Base-by-base conservation (phyloP, 202 grass and related monocot species). In the Saccharum hybrid region DNA sequence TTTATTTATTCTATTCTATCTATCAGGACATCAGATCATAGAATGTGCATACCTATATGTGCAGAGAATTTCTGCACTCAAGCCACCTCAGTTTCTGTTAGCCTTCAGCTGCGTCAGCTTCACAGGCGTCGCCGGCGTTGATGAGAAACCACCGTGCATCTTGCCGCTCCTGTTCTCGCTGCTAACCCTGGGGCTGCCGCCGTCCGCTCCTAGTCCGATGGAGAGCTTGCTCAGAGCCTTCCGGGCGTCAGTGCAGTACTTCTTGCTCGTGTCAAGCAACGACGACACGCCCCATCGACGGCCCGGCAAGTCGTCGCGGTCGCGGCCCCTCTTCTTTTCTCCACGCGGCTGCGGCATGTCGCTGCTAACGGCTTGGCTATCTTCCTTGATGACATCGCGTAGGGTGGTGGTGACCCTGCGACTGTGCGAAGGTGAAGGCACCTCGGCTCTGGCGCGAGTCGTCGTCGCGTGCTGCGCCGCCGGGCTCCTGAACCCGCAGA, bases 181-280 rank as follows among this genome's bases (percentile, higher is more conserved):
- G 42, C 68, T 34, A 63, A 56, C 66, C 52, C 83, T 74, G 22
- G 78, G 77, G 54, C 22, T 76, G 42, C 52, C 37, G 16, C 80
- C 46, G 68, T 78, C 84, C 13, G 63, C 37, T 76, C 83, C 85
- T 16, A 78, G 10, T 3, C 81, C 86, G 49, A 86, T 84, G 59
- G 88, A 78, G 14, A 94, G 85, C 86, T 88, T 92, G 80, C 80
- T 97, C 66, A 92, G 71, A 62, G 78, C 87, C 40, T 89, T 82
- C 67, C 88, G 81, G 2, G 85, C 91, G 28, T 82, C 80, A 1
- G 71, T 92, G 74, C 90, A 89, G 74, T 83, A 85, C 88, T 80
- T 81, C 81, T 94, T 98, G 78, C 92, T 95, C 34, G 86, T 90
- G 81, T 86, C 72, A 1, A 94, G 86, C 84, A 96, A 77, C 41